Conservation (phyloP, 148 eudicot genomes). For the Pouteria glomerata region DNA sequence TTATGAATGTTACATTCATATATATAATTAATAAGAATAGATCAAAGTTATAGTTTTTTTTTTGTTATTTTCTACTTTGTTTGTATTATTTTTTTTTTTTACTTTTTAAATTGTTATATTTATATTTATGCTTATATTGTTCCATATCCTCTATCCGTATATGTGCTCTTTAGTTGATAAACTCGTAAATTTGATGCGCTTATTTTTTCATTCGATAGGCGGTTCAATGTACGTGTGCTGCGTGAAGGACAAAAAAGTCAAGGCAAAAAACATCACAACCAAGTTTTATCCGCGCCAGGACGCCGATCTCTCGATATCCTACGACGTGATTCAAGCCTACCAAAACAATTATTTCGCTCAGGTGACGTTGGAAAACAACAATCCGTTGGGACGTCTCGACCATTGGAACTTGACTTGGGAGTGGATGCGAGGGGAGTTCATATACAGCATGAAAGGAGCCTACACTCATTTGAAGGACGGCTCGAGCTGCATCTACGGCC, state of each 20-base stretch:
- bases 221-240: slow-evolving; percentile 60
- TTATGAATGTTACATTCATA: no score
- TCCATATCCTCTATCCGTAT: no score
- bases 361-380: slow-evolving; percentile 69
- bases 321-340: slow-evolving; percentile 62
- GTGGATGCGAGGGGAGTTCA: slow-evolving; percentile 92
- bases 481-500: slow-evolving; percentile 66
- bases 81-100: no score
- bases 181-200: no score
- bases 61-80: no score
- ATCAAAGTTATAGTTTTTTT: no score
- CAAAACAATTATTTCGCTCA: slow-evolving; percentile 66
- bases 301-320: slow-evolving; percentile 74
- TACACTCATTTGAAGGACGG: slow-evolving; percentile 52
- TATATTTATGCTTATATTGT: no score
- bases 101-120: no score
- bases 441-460: slow-evolving; percentile 67
- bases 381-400: slow-evolving; percentile 75
- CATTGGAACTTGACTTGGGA: slow-evolving; percentile 93
- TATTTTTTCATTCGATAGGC: no score
- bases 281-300: slow-evolving; percentile 39
- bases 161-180: no score
- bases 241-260: slow-evolving; percentile 67
- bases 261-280: slow-evolving; percentile 27
- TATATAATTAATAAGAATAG: no score